These are phyloP conservation scores for Akanthomyces uredinophilus DNA, from an alignment of 2,329 filamentous ascomycete species.

Conservation along the genomic window DNA sequence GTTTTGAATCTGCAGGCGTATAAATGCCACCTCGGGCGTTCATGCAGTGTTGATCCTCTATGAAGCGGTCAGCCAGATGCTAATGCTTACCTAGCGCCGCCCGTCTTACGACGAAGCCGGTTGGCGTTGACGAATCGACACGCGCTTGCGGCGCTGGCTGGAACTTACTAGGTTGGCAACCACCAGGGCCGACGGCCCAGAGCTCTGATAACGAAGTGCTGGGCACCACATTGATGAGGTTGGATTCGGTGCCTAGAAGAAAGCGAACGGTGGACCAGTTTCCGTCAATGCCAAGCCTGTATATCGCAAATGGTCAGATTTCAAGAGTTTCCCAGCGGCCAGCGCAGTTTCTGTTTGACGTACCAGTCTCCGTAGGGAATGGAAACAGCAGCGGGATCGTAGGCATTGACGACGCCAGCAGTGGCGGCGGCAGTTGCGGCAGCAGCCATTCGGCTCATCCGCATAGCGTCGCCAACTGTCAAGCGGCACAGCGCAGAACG, in stretches of 20 bases:
- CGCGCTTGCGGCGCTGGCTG: not conserved
- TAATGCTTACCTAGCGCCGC: not conserved
- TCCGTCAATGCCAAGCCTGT: slow-evolving; percentile 60
- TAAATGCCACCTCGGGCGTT: slow-evolving; percentile 56
- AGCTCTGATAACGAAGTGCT: slow-evolving; percentile 68
- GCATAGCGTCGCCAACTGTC: slow-evolving; percentile 11
- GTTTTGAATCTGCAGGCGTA: slow-evolving; percentile 45
- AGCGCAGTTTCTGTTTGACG: not conserved
- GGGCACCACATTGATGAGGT: slow-evolving; percentile 39
- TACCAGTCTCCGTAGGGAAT: slow-evolving; percentile 12
- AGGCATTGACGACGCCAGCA: slow-evolving; percentile 6
- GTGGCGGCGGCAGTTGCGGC: slow-evolving; percentile 7
- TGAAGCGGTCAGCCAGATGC: slow-evolving; percentile 16
- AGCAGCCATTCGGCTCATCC: slow-evolving; percentile 11
- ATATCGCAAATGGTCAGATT: not conserved
- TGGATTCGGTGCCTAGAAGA: slow-evolving; percentile 35
- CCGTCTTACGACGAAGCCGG: not conserved
- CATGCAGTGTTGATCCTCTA: slow-evolving; percentile 48
- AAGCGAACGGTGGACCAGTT: slow-evolving; percentile 67
- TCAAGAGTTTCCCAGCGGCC: too few relatives aligned
- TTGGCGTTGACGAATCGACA: not conserved
- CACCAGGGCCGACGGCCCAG: slow-evolving; percentile 59
- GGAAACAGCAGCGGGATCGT: slow-evolving; percentile 6
- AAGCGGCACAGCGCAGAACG: not conserved
- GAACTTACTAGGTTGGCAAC: slow-evolving; percentile 46